These are phyloP conservation scores for Hymenoscyphus scutula DNA, from an alignment of 2,329 filamentous ascomycete genomes.

Conservation along the genomic window DNA sequence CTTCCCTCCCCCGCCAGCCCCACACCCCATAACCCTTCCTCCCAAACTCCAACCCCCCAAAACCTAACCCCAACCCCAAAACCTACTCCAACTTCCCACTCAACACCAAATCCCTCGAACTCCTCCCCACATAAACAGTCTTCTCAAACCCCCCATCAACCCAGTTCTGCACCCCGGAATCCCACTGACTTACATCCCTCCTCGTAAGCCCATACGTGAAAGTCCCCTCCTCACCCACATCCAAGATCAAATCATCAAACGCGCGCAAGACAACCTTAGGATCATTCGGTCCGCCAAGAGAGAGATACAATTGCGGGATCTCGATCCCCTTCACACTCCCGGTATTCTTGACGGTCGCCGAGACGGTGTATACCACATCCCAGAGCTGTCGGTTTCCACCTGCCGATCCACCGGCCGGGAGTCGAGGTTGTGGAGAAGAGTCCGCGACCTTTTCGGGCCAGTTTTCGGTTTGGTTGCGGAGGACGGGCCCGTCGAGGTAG, in stretches of 20 bases:
- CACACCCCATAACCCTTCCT: too few species aligned
- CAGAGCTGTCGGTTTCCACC: conserved; percentile 54
- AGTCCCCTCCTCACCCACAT: conserved; percentile 60
- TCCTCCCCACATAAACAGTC: conserved; percentile 33
- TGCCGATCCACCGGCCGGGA: conserved; percentile 48
- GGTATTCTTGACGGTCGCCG: conserved; percentile 55
- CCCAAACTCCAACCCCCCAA: too few species aligned
- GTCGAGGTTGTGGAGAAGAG: conserved; percentile 44
- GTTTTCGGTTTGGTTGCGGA: conserved; percentile 23
- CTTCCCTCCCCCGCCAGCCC: too few species aligned
- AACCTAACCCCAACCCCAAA: neutral
- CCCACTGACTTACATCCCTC: conserved; percentile 87
- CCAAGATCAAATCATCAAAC: conserved; percentile 75
- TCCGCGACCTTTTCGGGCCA: conserved; percentile 43
- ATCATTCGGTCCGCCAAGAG: conserved; percentile 74
- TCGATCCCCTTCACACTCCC: conserved; percentile 53
- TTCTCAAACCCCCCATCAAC: conserved; percentile 42
- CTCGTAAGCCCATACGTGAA: conserved; percentile 72
- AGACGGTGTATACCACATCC: conserved; percentile 53
- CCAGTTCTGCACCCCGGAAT: conserved; percentile 77
- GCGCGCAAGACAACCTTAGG: conserved; percentile 66
- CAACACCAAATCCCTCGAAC: conserved; percentile 30
- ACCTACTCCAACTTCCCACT: conserved; percentile 39
- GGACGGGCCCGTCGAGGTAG: conserved; percentile 48
- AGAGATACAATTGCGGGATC: conserved; percentile 67